Evolutionary conservation across 2,329 filamentous ascomycete genomes (phyloP).

Genomic region (Aspergillus sp.): DNA sequence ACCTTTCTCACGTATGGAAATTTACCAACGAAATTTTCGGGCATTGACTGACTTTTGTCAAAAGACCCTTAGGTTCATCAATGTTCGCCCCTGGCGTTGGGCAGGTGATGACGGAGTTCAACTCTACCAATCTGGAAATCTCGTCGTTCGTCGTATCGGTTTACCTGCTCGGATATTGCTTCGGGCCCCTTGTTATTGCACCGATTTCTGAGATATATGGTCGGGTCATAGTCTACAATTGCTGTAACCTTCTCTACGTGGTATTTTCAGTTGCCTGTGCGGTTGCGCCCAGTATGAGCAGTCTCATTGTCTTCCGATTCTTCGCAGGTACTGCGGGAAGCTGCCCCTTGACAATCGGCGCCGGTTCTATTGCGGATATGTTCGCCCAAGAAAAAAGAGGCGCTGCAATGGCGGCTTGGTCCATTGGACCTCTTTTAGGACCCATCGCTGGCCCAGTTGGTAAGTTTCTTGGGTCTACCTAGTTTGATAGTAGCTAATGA

Average conservation of each 20-base stretch:
- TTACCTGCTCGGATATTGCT: neutral
- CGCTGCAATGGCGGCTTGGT: conserved; percentile 39
- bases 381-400: conserved; percentile 40
- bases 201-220: neutral
- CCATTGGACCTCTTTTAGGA: conserved; percentile 31
- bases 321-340: conserved; percentile 48
- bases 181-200: neutral
- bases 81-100: conserved; percentile 5
- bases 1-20: conserved; percentile 3
- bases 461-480: conserved; percentile 33
- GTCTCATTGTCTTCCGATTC: conserved; percentile 60
- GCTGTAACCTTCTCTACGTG: conserved; percentile 39
- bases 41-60: neutral
- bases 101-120: conserved; percentile 2
- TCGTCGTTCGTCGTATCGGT: neutral
- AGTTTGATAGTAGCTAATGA: neutral
- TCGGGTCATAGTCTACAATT: neutral
- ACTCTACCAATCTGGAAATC: neutral
- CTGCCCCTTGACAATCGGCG: conserved; percentile 37
- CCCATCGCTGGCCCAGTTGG: conserved; percentile 34
- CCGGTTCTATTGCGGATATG: conserved; percentile 44
- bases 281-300: conserved; percentile 52
- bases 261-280: conserved; percentile 60
- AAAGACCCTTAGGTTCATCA: conserved; percentile 5
- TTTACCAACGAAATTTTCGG: neutral